phyloP scores from a whole-genome alignment of 192 early-diverging fungal species.

The Diversispora epigaea region DNA sequence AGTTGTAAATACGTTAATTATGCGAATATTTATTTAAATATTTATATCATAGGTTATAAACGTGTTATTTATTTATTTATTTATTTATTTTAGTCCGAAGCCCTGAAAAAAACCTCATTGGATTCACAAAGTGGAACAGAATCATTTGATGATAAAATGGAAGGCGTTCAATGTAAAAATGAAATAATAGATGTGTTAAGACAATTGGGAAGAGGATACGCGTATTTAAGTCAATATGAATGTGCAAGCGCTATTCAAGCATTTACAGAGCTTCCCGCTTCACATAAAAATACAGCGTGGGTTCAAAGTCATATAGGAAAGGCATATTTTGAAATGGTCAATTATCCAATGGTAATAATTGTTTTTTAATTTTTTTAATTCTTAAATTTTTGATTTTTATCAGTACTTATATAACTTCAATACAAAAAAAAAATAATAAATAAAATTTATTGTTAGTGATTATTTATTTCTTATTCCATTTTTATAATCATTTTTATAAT shows the following conservation, averaged over 20 bases:
- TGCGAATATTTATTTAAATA: neutral
- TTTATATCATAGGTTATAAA: neutral
- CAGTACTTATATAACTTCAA: neutral
- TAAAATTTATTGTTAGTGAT: too few species aligned
- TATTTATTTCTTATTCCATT: neutral
- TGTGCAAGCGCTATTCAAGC: constrained; percentile 34
- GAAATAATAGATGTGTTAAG: constrained; percentile 34
- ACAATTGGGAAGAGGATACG: constrained; percentile 21
- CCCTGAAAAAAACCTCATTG: constrained; percentile 2
- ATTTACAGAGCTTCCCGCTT: constrained; percentile 32
- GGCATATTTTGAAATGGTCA: constrained; percentile 41
- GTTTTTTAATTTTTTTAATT: neutral
- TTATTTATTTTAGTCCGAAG: constrained; percentile 1
- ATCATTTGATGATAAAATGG: neutral
- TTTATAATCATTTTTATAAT: neutral
- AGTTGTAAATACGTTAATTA: constrained; percentile 1
- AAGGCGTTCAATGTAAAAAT: neutral
- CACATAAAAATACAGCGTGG: constrained; percentile 41
- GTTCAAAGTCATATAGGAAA: constrained; percentile 45
- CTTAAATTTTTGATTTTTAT: neutral
- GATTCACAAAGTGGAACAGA: neutral
- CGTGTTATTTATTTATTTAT: neutral
- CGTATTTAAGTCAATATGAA: constrained; percentile 36
- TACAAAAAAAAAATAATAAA: too few species aligned
- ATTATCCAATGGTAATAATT: constrained; percentile 40